A percentile compares a stretch with the other conserved stretches of the same genome.
These are phyloP conservation scores for Naganishia vaughanmartiniae DNA, from an alignment of 768 basidiomycete species.

Conservation along the genomic window DNA sequence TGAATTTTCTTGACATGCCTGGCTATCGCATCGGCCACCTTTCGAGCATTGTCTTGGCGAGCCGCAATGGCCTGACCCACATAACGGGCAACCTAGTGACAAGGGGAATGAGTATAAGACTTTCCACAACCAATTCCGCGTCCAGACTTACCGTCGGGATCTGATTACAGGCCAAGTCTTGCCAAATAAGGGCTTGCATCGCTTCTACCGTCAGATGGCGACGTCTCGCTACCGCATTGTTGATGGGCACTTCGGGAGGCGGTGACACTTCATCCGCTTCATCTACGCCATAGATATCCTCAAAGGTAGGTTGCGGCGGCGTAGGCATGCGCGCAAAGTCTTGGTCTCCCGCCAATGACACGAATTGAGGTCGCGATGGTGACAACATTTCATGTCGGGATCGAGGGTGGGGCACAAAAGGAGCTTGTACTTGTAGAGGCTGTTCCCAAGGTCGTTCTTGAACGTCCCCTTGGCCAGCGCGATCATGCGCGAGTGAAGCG, in stretches of 20 bases:
- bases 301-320: neutral
- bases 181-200: constrained; percentile 31
- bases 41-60: constrained; percentile 26
- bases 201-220: constrained; percentile 27
- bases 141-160: constrained; percentile 24
- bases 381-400: constrained; percentile 2
- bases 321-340: neutral
- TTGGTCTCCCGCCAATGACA: neutral
- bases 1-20: constrained; percentile 21
- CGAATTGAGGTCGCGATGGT: neutral
- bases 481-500: constrained; percentile 22
- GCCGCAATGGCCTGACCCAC: constrained; percentile 16
- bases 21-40: constrained; percentile 21
- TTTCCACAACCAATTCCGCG: neutral
- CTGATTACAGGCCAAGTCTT: constrained; percentile 30
- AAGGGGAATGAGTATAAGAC: neutral
- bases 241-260: constrained; percentile 24
- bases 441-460: constrained; percentile 26
- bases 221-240: constrained; percentile 22
- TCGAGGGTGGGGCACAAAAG: constrained; percentile 12
- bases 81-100: constrained; percentile 24
- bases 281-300: constrained; percentile 14
- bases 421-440: constrained; percentile 19
- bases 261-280: constrained; percentile 9
- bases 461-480: constrained; percentile 12